Conservation (phyloP, 345 rosid species). For the Physaria fendleri region DNA sequence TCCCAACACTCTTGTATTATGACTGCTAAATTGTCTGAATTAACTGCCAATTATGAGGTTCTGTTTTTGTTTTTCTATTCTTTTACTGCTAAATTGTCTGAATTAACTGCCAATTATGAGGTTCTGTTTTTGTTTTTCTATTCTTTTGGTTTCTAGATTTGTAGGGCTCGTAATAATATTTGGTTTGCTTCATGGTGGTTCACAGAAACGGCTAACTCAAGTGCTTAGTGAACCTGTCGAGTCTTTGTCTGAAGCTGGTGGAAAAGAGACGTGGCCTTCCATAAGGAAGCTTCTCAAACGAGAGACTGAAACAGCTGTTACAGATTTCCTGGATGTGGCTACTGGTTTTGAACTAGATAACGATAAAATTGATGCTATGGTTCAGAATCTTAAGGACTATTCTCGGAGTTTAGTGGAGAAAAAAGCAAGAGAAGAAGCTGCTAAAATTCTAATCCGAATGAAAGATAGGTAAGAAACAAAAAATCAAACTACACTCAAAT, state of each 20-base stretch:
- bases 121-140: slow-evolving; percentile 26
- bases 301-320: slow-evolving; percentile 49
- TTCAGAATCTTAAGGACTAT: slow-evolving; percentile 43
- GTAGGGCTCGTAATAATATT: background rate
- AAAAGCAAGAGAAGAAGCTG: slow-evolving; percentile 71
- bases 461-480: slow-evolving; percentile 51
- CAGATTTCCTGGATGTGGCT: slow-evolving; percentile 39
- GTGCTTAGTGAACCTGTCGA: slow-evolving; percentile 47
- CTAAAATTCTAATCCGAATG: slow-evolving; percentile 63
- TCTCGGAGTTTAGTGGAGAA: slow-evolving; percentile 56
- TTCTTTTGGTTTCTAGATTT: slow-evolving; percentile 14
- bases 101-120: slow-evolving; percentile 44
- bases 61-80: slow-evolving; percentile 3
- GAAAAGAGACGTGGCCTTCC: slow-evolving; percentile 56
- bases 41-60: slow-evolving; percentile 50
- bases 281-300: slow-evolving; percentile 57
- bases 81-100: no score
- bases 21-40: no score
- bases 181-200: slow-evolving; percentile 11
- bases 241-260: slow-evolving; percentile 55
- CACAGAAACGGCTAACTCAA: slow-evolving; percentile 50
- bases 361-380: slow-evolving; percentile 33
- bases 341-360: slow-evolving; percentile 57
- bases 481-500: background rate
- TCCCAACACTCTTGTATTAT: slow-evolving; percentile 38